These are phyloP conservation scores for Parascedosporium putredinis DNA, from an alignment of 2,329 filamentous ascomycete species.

Conservation along the genomic window DNA sequence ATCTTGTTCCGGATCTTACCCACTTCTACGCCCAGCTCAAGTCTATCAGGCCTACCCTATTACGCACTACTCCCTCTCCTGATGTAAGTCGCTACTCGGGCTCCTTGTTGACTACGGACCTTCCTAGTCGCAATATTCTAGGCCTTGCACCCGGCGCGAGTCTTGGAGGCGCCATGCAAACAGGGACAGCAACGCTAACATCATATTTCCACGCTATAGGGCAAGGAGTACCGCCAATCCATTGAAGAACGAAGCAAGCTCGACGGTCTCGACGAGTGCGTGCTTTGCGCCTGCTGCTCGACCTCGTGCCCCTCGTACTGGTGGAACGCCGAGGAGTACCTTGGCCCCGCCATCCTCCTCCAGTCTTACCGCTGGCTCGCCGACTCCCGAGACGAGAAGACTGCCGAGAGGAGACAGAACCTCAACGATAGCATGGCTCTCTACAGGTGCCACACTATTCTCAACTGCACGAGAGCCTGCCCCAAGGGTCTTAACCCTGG, in stretches of 20 bases:
- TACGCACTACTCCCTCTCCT: slow-evolving; percentile 72
- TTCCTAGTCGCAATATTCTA: too few relatives aligned
- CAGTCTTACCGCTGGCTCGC: slow-evolving; percentile 97
- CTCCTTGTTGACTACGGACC: neutral
- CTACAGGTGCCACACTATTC: slow-evolving; percentile 98
- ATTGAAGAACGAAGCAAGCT: slow-evolving; percentile 93
- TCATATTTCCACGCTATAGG: slow-evolving; percentile 37
- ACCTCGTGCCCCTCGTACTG: slow-evolving; percentile 99
- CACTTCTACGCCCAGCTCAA: slow-evolving; percentile 99
- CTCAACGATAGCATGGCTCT: slow-evolving; percentile 98
- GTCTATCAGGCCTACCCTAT: slow-evolving; percentile 97
- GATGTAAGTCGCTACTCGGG: slow-evolving; percentile 52
- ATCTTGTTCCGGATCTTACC: slow-evolving; percentile 93
- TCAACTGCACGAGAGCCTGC: slow-evolving; percentile 96
- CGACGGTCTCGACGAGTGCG: slow-evolving; percentile 97
- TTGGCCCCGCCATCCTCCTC: slow-evolving; percentile 89
- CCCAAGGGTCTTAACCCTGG: slow-evolving; percentile 98
- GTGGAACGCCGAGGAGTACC: slow-evolving; percentile 99
- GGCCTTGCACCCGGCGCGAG: too few relatives aligned
- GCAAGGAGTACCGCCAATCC: slow-evolving; percentile 83
- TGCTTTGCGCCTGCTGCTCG: slow-evolving; percentile 97
- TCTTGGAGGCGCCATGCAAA: neutral
- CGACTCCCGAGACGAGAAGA: slow-evolving; percentile 89
- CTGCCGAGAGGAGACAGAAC: slow-evolving; percentile 73
- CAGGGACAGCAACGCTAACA: neutral